Evolutionary conservation across 257 asterid species (phyloP), one percentile per base, ranked within the genome.

Genomic region (Solanum sejunctum): DNA sequence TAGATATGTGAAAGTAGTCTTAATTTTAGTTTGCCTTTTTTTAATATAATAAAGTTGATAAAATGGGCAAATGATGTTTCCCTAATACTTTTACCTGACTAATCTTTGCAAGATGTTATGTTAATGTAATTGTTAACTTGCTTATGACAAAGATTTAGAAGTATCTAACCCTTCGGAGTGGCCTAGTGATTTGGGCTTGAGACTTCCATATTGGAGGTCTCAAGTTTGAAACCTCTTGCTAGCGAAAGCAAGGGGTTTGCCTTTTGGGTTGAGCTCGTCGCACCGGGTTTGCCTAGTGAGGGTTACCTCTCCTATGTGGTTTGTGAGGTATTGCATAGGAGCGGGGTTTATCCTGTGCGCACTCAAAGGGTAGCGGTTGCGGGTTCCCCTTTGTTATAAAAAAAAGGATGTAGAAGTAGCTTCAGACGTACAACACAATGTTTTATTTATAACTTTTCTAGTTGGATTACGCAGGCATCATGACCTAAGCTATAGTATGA

Each of bases 401-500:
- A 32, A 26, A 32, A 32, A 32, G 36, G 63, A 49, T 77, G 2
- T 26, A 15, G 3, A 78, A 28, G 82, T 26, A 78, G 66, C 49
- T 52, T 23, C 66, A 10, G 28, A 7, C 49, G 49, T 26, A 5
- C 83, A 52, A 2, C 83, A 26, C 43, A 78, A 78, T 70, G 26
- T 41, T 64, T 18, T 52, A 28, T 16, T 28, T 78, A 10, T 78
- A 66, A 84, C 77, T 82, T 84, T 7, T 78, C 51, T 83, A 60
- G 86, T 82, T 89, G 86, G 87, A 63, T 77, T 87, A 87, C 73
- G 47, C 87, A 96, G 98, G 93, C 86, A 93, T 89, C 91, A 90
- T 63, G 95, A 89, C 85, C 98, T 96, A 86, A 96, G 90, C 91
- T 96, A 96, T 89, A 90, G 87, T 32, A 84, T 89, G 90, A 96